phyloP scores from a whole-genome alignment of 441 rosid genomes.

The Macaranga tanarius region DNA sequence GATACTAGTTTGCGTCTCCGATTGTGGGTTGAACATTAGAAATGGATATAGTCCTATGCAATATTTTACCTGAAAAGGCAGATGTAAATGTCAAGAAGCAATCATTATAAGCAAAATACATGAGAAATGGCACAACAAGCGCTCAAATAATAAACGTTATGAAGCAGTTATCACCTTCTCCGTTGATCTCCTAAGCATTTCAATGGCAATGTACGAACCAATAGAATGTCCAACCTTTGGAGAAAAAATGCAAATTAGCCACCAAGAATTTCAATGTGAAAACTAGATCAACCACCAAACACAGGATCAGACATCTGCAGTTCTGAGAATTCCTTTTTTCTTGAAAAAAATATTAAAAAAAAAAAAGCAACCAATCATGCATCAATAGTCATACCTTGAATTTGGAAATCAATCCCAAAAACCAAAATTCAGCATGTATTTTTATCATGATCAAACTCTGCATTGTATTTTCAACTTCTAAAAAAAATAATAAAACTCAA shows the following conservation, averaged over 20 bases:
- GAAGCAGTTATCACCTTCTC: slow-evolving; percentile 45
- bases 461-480: too few relatives aligned
- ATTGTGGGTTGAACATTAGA: slow-evolving; percentile 57
- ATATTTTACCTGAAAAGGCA: slow-evolving; percentile 46
- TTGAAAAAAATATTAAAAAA: not conserved
- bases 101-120: slow-evolving; percentile 3
- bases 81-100: slow-evolving; percentile 17
- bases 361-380: not conserved
- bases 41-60: slow-evolving; percentile 77
- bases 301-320: not conserved
- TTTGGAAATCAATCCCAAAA: not conserved
- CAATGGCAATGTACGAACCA: slow-evolving; percentile 70
- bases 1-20: slow-evolving; percentile 49
- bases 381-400: not conserved
- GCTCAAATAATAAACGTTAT: slow-evolving; percentile 12
- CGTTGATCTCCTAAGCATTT: slow-evolving; percentile 47
- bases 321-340: not conserved
- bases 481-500: slow-evolving; percentile 12
- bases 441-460: too few relatives aligned
- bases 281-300: slow-evolving; percentile 10
- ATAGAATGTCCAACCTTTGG: slow-evolving; percentile 84
- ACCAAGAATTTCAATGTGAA: slow-evolving; percentile 5
- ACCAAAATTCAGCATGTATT: too few relatives aligned
- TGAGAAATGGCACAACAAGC: slow-evolving; percentile 2
- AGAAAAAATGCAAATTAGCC: slow-evolving; percentile 24